Percentiles rank a stretch among this genome's conserved stretches.
These are phyloP conservation scores for Hymenoscyphus infarciens DNA, from an alignment of 2,329 filamentous ascomycete genomes.

Conservation along the genomic window DNA sequence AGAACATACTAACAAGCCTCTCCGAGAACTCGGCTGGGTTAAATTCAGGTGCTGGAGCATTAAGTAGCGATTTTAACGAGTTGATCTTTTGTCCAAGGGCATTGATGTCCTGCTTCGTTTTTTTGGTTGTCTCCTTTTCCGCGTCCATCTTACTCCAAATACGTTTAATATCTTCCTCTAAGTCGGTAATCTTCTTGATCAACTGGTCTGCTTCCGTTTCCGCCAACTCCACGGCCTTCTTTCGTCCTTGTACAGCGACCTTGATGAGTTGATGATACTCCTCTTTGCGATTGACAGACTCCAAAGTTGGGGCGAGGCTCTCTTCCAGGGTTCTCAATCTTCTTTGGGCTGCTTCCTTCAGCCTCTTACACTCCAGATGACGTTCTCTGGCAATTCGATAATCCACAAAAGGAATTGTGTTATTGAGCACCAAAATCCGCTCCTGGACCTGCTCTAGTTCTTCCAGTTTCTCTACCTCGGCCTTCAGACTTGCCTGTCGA, in stretches of 20 bases:
- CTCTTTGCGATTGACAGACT: conserved; percentile 67
- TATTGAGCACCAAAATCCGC: conserved; percentile 61
- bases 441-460: conserved; percentile 68
- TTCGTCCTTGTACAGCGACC: conserved; percentile 52
- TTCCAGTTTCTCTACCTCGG: conserved; percentile 77
- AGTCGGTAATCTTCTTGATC: conserved; percentile 41
- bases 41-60: conserved; percentile 63
- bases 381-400: conserved; percentile 55
- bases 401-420: conserved; percentile 60
- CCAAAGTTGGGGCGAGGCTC: conserved; percentile 63
- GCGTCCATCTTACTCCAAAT: conserved; percentile 46
- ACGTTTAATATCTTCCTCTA: conserved; percentile 38
- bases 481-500: conserved; percentile 69
- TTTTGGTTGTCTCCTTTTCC: conserved; percentile 47
- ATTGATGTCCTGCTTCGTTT: conserved; percentile 48
- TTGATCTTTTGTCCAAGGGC: conserved; percentile 56
- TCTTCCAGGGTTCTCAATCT: conserved; percentile 59
- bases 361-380: conserved; percentile 50
- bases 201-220: conserved; percentile 50
- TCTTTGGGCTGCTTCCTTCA: conserved; percentile 50
- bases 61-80: conserved; percentile 58
- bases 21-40: conserved; percentile 41
- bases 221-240: conserved; percentile 48
- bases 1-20: conserved; percentile 36
- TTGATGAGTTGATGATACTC: conserved; percentile 59